A percentile compares a stretch with the other conserved stretches of the same genome.
Conservation (phyloP, 1,284 basidiomycete genomes). For the Marasmius oreades region DNA sequence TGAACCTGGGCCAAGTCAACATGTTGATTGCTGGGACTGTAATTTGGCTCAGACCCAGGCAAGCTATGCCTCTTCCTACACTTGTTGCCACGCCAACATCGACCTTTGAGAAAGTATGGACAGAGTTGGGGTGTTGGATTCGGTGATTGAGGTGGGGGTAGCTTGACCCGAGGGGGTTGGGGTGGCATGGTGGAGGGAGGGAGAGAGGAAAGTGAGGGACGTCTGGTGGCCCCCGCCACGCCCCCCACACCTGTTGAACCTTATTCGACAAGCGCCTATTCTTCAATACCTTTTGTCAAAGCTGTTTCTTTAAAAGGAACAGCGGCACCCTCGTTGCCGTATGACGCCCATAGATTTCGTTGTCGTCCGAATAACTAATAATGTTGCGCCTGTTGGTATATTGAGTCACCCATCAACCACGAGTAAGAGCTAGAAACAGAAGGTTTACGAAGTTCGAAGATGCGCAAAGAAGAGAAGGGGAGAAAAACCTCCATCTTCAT, state of each 20-base stretch:
- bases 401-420: too few relatives aligned
- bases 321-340: too few relatives aligned
- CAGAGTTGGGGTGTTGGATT: background rate
- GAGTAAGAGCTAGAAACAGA: too few relatives aligned
- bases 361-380: too few relatives aligned
- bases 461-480: too few relatives aligned
- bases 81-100: background rate
- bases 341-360: too few relatives aligned
- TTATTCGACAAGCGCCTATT: background rate
- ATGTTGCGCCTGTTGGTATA: too few relatives aligned
- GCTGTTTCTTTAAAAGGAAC: background rate
- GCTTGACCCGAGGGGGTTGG: background rate
- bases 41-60: background rate
- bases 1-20: background rate
- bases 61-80: background rate
- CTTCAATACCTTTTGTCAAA: background rate
- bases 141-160: background rate
- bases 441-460: too few relatives aligned
- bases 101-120: background rate
- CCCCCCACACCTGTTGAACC: background rate
- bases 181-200: background rate
- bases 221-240: background rate
- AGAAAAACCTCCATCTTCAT: too few relatives aligned
- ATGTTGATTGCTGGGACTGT: background rate
- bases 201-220: background rate